Evolutionary conservation across 306 rosid species (phyloP), one percentile per base, ranked within the genome.

Genomic region (Chamaecrista fasciculata): DNA sequence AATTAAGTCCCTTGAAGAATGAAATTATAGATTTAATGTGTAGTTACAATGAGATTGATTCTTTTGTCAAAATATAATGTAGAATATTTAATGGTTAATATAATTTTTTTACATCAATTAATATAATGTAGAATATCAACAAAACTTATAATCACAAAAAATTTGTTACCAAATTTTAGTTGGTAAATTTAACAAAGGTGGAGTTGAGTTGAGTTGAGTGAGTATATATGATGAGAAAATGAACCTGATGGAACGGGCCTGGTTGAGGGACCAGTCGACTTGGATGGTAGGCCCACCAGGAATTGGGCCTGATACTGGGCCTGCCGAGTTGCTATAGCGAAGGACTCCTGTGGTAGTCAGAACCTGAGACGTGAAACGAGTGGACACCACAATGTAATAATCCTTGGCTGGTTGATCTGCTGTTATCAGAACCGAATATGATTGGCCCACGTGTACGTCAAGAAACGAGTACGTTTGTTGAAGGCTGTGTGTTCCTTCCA

Each of bases 261-360:
- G 99, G 84, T 94, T 94, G 69, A 94, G 76, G 50, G 99, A 94
- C 99, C 99, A 94, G 42, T 94, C 97, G 47, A 94, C 74, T 78
- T 94, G 99, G 76, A 88, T 94, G 49, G 99, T 94, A n/a, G 99
- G 99, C 4, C 99, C 99, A 66, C 99, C 99, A 18, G 97, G 99
- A 1, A 81, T 85, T 5, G 99, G 96, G 75, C 99, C 96, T 52
- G 86, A 80, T 9, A 85, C 96, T 44, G 63, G 58, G 79, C 97
- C 95, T 0, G 84, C 89, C 0, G 99, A 91, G 77, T 91, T 89
- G 78, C 90, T 80, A 64, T 94, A 94, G 37, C 79, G 97, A 75
- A 94, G 96, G 50, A 79, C 59, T 6, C 82, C 89, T 2, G 96
- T 85, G 70, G 95, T 86, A 69, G 95, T 86, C 44, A 88, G 83